Percentiles rank a stretch among this genome's conserved stretches.
Conservation (phyloP, 192 early-diverging fungal genomes). For the Cetraspora pellucida region DNA sequence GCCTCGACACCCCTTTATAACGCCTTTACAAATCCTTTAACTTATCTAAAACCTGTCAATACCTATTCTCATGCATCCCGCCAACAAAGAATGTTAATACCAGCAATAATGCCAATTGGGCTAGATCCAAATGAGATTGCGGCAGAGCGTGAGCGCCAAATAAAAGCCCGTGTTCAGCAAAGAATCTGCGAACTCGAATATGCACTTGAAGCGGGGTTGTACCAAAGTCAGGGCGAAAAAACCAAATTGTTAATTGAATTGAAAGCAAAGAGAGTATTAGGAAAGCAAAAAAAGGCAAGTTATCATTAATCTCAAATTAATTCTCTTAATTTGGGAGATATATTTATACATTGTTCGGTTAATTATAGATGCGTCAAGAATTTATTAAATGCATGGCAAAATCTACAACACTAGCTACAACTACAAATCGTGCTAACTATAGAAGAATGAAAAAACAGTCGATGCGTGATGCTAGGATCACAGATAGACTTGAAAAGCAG, state of each 20-base stretch:
- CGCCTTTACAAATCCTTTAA: conserved; percentile 58
- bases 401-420: conserved; percentile 78
- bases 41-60: conserved; percentile 58
- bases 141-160: conserved; percentile 74
- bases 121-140: conserved; percentile 79
- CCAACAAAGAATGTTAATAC: conserved; percentile 72
- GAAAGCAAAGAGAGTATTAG: background rate
- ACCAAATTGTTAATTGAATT: background rate
- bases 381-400: conserved; percentile 72
- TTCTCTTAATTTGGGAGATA: background rate
- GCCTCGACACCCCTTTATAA: conserved; percentile 49
- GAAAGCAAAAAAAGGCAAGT: conserved; percentile 53
- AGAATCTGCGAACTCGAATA: conserved; percentile 79
- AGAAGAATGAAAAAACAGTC: conserved; percentile 83
- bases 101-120: conserved; percentile 72
- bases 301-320: conserved; percentile 38
- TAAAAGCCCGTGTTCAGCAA: conserved; percentile 70
- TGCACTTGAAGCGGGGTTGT: conserved; percentile 4
- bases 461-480: conserved; percentile 80
- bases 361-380: conserved; percentile 63
- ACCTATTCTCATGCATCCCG: conserved; percentile 54
- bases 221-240: background rate
- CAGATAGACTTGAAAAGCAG: conserved; percentile 89
- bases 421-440: conserved; percentile 74
- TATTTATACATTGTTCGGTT: background rate